Conservation (phyloP, 1,284 basidiomycete genomes). For the Microstroma glucosiphilum region DNA sequence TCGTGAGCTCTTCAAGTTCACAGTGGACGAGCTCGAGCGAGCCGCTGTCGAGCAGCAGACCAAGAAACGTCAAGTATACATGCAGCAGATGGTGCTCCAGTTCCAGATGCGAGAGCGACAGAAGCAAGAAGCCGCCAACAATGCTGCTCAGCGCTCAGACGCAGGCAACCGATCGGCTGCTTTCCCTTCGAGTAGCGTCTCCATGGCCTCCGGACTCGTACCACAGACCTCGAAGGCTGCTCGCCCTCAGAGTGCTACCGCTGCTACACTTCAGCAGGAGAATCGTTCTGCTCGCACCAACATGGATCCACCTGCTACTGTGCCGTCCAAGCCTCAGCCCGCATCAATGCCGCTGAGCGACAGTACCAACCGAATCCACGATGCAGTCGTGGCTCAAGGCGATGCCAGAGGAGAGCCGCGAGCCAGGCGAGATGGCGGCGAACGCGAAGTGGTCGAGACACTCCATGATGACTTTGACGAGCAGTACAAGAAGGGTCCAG, state of each 20-base stretch:
- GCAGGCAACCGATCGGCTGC: background rate
- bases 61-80: slow-evolving; percentile 47
- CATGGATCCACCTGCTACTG: background rate
- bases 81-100: slow-evolving; percentile 49
- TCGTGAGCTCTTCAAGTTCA: slow-evolving; percentile 48
- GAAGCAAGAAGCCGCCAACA: slow-evolving; percentile 19
- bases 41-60: slow-evolving; percentile 50
- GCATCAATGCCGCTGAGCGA: slow-evolving; percentile 3
- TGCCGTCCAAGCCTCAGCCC: background rate
- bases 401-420: background rate
- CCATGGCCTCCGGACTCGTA: background rate
- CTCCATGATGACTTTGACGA: background rate
- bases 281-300: background rate
- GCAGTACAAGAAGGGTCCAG: background rate
- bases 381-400: background rate
- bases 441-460: background rate
- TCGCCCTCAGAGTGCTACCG: slow-evolving; percentile 23
- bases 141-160: background rate
- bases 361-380: slow-evolving; percentile 3
- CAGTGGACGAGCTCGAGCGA: slow-evolving; percentile 47
- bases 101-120: slow-evolving; percentile 46
- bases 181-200: background rate
- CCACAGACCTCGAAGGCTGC: slow-evolving; percentile 16
- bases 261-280: slow-evolving; percentile 14
- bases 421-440: background rate